These are phyloP conservation scores for Lactifluus volemus DNA, from an alignment of 768 basidiomycete genomes.

Conservation along the genomic window DNA sequence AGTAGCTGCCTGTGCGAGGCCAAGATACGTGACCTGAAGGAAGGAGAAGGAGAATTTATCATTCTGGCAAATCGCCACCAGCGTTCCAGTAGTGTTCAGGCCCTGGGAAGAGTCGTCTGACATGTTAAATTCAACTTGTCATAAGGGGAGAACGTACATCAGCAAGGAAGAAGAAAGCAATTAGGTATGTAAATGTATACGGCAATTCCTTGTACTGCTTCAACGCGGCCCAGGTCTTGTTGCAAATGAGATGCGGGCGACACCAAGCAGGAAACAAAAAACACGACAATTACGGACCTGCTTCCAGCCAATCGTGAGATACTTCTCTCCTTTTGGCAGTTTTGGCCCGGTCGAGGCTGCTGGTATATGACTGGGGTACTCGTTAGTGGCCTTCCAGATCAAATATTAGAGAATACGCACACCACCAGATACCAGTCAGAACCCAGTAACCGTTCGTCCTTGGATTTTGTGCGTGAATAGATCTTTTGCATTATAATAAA, in stretches of 20 bases:
- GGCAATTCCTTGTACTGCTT: slow-evolving; percentile 73
- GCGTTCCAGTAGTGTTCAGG: slow-evolving; percentile 68
- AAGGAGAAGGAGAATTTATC: slow-evolving; percentile 77
- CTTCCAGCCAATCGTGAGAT: slow-evolving; percentile 80
- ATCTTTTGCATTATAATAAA: background rate
- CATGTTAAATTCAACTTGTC: background rate
- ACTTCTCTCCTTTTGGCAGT: slow-evolving; percentile 67
- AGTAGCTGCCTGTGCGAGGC: slow-evolving; percentile 65
- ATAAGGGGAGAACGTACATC: slow-evolving; percentile 39
- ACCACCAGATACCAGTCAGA: slow-evolving; percentile 80
- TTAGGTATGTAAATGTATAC: slow-evolving; percentile 73
- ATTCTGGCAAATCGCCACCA: slow-evolving; percentile 72
- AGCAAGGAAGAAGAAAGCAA: slow-evolving; percentile 70
- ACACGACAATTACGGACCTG: slow-evolving; percentile 37
- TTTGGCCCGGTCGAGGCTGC: slow-evolving; percentile 76
- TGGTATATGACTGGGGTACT: slow-evolving; percentile 62
- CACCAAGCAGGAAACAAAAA: too few relatives aligned
- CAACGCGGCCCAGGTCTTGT: slow-evolving; percentile 65
- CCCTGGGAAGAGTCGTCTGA: slow-evolving; percentile 37
- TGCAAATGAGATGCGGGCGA: background rate
- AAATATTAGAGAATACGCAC: slow-evolving; percentile 33
- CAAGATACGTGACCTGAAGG: slow-evolving; percentile 71
- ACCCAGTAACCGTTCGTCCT: slow-evolving; percentile 76
- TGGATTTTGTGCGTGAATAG: background rate
- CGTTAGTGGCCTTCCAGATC: background rate